Evolutionary conservation across 345 rosid genomes (phyloP).

Genomic region (Punica granatum): DNA sequence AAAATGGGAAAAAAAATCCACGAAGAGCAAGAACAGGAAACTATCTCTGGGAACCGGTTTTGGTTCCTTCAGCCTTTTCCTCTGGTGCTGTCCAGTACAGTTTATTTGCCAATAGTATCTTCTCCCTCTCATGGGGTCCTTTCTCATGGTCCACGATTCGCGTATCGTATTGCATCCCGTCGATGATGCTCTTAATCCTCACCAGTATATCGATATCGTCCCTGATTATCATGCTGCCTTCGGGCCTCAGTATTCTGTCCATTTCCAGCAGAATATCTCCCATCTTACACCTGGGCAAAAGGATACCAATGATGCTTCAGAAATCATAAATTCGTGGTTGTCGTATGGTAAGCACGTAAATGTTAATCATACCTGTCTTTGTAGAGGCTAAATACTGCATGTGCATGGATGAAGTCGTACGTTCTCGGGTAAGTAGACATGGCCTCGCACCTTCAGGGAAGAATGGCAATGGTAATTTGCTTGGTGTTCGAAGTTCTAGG

Average conservation of each 20-base stretch:
- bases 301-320: background rate
- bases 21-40: background rate
- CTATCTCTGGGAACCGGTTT: background rate
- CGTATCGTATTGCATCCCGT: conserved; percentile 73
- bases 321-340: background rate
- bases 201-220: conserved; percentile 78
- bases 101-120: conserved; percentile 72
- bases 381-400: conserved; percentile 65
- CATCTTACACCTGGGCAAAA: conserved; percentile 52
- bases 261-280: conserved; percentile 72
- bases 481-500: background rate
- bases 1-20: background rate
- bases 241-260: conserved; percentile 83
- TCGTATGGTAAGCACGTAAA: background rate
- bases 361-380: conserved; percentile 30
- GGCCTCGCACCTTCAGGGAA: conserved; percentile 54
- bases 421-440: conserved; percentile 98
- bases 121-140: conserved; percentile 65
- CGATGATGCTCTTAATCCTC: conserved; percentile 48
- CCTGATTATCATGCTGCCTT: conserved; percentile 70
- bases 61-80: conserved; percentile 1
- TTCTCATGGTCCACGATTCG: conserved; percentile 74
- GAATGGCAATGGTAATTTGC: background rate
- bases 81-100: conserved; percentile 59
- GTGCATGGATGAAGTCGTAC: conserved; percentile 80